Percentiles rank a stretch among this genome's conserved stretches.
Evolutionary conservation across 129 eudicot genomes (phyloP).

Genomic region (Flaveria bidentis): DNA sequence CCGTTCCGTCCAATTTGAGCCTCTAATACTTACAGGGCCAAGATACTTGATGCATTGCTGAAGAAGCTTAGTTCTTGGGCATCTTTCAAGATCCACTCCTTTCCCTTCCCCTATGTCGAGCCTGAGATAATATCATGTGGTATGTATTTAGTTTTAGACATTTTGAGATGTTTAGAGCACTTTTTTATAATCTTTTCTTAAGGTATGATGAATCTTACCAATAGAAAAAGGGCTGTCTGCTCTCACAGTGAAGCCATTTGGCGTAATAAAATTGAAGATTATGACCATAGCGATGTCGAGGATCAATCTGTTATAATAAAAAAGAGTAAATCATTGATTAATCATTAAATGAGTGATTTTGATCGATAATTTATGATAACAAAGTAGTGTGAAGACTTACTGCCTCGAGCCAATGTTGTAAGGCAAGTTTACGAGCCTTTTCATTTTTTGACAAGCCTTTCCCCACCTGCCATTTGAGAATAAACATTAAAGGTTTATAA

Average conservation of each 20-base stretch:
- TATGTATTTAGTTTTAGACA: conserved; percentile 3
- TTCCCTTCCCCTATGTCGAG: conserved; percentile 93
- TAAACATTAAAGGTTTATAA: not conserved
- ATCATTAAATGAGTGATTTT: not conserved
- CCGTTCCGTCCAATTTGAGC: not conserved
- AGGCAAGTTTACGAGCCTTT: conserved; percentile 84
- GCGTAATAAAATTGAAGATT: conserved; percentile 79
- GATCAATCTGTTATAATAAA: conserved; percentile 67
- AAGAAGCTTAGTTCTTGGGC: conserved; percentile 72
- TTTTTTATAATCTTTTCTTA: not conserved
- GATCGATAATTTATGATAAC: not conserved
- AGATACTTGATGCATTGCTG: conserved; percentile 94
- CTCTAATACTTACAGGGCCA: conserved; percentile 68
- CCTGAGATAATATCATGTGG: conserved; percentile 45
- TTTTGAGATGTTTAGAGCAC: conserved; percentile 17
- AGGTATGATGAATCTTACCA: conserved; percentile 54
- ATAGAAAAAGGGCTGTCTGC: conserved; percentile 88
- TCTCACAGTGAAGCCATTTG: conserved; percentile 74
- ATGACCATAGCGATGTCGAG: conserved; percentile 96
- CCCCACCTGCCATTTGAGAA: conserved; percentile 58
- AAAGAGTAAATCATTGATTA: conserved; percentile 5
- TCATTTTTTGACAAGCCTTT: conserved; percentile 88
- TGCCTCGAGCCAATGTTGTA: conserved; percentile 97
- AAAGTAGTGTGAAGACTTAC: conserved; percentile 50
- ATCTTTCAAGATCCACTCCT: conserved; percentile 72